A percentile compares a stretch with the other conserved stretches of the same genome.
phyloP scores from a whole-genome alignment of 805 yeast species.

The Isabelozyma gotoi region DNA sequence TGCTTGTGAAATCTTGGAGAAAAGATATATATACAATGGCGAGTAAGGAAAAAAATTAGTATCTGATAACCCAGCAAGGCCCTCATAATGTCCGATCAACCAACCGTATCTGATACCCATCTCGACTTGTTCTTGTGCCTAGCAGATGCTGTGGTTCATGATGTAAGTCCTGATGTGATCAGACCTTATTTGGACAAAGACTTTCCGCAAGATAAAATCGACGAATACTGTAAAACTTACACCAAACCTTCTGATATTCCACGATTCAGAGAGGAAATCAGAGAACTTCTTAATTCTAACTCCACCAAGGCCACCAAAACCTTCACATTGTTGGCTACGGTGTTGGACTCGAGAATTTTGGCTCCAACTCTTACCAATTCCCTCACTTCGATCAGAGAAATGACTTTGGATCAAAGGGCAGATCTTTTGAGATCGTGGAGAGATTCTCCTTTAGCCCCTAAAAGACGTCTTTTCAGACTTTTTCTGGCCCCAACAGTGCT shows the following conservation, averaged over 20 bases:
- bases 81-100: too few relatives aligned
- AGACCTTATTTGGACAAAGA: conserved; percentile 20
- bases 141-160: conserved; percentile 36
- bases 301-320: conserved; percentile 15
- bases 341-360: conserved; percentile 28
- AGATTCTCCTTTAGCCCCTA: conserved; percentile 34
- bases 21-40: too few relatives aligned
- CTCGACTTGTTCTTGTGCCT: conserved; percentile 26
- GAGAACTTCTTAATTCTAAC: conserved; percentile 10
- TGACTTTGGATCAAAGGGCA: conserved; percentile 32
- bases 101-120: conserved; percentile 6
- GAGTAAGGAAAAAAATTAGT: too few relatives aligned
- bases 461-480: conserved; percentile 34
- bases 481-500: conserved; percentile 22
- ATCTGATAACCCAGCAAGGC: too few relatives aligned
- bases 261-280: conserved; percentile 17
- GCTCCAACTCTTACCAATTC: conserved; percentile 36
- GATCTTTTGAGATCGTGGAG: conserved; percentile 38
- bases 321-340: conserved; percentile 23
- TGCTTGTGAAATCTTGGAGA: not conserved
- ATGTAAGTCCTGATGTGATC: conserved; percentile 25
- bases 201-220: conserved; percentile 26
- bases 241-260: conserved; percentile 31
- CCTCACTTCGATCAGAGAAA: conserved; percentile 32
- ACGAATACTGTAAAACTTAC: conserved; percentile 25